Base-by-base conservation (phyloP, 192 early-diverging fungal species). In the Geranomyces variabilis region DNA sequence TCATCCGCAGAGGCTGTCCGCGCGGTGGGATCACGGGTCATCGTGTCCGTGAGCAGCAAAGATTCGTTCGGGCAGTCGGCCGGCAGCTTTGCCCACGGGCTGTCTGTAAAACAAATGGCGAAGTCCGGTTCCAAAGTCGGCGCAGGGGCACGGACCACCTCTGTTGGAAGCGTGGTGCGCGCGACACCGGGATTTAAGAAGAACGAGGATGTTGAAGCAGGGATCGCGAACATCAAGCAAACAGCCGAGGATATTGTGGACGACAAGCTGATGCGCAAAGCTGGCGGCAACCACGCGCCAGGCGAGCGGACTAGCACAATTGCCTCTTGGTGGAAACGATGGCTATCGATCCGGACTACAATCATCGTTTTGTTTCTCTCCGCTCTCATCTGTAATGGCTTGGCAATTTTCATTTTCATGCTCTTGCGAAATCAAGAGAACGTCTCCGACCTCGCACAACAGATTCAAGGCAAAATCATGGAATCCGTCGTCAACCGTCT, bases 331-430 rank as follows among this genome's bases (percentile, higher is more conserved):
- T 64, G 63, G 63, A 64, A 45, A 45, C 30, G 28, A 6, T 41
- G 34, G 34, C 30, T 64, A 12, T 64, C 63, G 4, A 64, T 64
- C 21, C 63, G 63, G 2, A 64, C 63, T 4, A 64, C 22, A 4
- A 64, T 46, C 41, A 46, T 64, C 41, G 63, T 46, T n/a, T 14
- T 64, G 63, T 64, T 64, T 36, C 33, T 64, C 10, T 21, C n/a
- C 6, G 44, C 44, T 1, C 63, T 64, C 36, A 41, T 64, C 41
- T 64, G 34, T 21, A 64, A 64, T 36, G 44, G 63, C 22, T n/a
- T 64, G 63, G 12, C 41, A 17, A 64, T 64, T 14, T 64, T 64
- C 43, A n/a, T 64, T 3, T 64, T 64, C 41, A 45, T 64, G 44
- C 29, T 64, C 17, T 44, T 64, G 15, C 15, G 63, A 1, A 64